Percentiles rank a stretch among this genome's conserved stretches.
phyloP scores from a whole-genome alignment of 495 filamentous ascomycete species.

The Hapsidospora chrysogenum region DNA sequence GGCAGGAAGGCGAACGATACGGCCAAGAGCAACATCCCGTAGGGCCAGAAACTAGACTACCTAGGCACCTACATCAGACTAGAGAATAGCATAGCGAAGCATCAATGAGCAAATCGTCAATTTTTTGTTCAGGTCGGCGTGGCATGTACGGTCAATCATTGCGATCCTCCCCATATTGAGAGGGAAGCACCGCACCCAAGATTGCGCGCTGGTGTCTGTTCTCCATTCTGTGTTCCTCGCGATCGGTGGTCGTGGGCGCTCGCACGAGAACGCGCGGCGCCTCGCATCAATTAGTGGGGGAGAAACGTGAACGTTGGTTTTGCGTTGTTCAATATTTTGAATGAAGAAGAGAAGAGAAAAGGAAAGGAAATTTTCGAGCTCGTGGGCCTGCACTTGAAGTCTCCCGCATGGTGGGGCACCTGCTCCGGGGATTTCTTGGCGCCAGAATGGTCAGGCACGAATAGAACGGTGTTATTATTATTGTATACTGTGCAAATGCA shows the following conservation, averaged over 20 bases:
- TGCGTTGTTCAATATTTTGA: slow-evolving; percentile 34
- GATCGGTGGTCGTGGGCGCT: slow-evolving; percentile 28
- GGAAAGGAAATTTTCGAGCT: slow-evolving; percentile 6
- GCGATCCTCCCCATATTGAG: slow-evolving; percentile 29
- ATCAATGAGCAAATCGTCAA: too few species aligned
- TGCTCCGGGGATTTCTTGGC: too few species aligned
- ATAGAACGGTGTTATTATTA: too few species aligned
- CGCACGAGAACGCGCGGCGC: slow-evolving; percentile 13
- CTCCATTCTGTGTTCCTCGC: slow-evolving; percentile 35
- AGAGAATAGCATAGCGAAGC: too few species aligned
- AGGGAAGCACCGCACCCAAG: slow-evolving; percentile 40
- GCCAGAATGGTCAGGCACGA: too few species aligned
- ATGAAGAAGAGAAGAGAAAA: slow-evolving; percentile 20
- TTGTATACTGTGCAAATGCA: too few species aligned
- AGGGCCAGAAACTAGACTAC: too few species aligned
- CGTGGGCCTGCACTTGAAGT: too few species aligned
- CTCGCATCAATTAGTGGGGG: slow-evolving; percentile 21
- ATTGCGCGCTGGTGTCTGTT: slow-evolving; percentile 27
- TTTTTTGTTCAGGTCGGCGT: too few species aligned
- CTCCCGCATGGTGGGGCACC: too few species aligned
- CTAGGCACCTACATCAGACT: too few species aligned
- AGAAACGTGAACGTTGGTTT: slow-evolving; percentile 33
- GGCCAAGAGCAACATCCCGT: too few species aligned
- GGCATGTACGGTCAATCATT: slow-evolving; percentile 38
- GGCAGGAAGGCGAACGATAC: slow-evolving; percentile 2